phyloP scores from a whole-genome alignment of 257 asterid genomes.

The Cordia subcordata region DNA sequence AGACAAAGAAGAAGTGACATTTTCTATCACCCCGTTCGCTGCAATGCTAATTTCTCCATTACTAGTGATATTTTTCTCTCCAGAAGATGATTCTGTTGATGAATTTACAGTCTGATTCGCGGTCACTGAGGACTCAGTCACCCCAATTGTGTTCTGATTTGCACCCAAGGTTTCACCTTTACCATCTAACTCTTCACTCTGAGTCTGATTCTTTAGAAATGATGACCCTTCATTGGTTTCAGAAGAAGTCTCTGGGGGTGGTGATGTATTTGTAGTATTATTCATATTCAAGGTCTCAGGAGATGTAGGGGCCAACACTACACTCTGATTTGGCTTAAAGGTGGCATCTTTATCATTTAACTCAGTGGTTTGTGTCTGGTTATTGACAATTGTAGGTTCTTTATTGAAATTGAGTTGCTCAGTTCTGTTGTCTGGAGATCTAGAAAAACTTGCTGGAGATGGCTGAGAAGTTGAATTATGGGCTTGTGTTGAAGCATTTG shows the following conservation, averaged over 20 bases:
- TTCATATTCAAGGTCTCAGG: background rate
- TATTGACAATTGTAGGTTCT: constrained; percentile 16
- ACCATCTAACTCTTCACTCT: constrained; percentile 16
- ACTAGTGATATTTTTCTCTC: constrained; percentile 18
- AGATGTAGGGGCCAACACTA: constrained; percentile 4
- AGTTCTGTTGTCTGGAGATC: constrained; percentile 19
- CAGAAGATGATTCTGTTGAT: constrained; percentile 17
- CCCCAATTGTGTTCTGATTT: constrained; percentile 29
- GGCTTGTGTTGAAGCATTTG: constrained; percentile 37
- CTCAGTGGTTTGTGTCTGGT: background rate
- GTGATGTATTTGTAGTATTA: background rate
- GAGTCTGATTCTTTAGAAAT: constrained; percentile 31
- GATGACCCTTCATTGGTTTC: constrained; percentile 15
- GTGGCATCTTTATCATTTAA: constrained; percentile 19
- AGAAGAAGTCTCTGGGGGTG: constrained; percentile 18
- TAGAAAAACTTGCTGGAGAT: background rate
- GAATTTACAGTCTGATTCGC: constrained; percentile 16
- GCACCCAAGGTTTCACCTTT: constrained; percentile 32
- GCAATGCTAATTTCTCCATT: constrained; percentile 28
- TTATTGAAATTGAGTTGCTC: constrained; percentile 6
- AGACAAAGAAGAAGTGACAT: constrained; percentile 44
- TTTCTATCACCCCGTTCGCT: constrained; percentile 34
- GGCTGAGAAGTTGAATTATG: constrained; percentile 10
- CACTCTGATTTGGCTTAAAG: constrained; percentile 25
- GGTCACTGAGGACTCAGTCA: constrained; percentile 12